phyloP scores from a whole-genome alignment of 345 rosid genomes.

The Lumnitzera racemosa region DNA sequence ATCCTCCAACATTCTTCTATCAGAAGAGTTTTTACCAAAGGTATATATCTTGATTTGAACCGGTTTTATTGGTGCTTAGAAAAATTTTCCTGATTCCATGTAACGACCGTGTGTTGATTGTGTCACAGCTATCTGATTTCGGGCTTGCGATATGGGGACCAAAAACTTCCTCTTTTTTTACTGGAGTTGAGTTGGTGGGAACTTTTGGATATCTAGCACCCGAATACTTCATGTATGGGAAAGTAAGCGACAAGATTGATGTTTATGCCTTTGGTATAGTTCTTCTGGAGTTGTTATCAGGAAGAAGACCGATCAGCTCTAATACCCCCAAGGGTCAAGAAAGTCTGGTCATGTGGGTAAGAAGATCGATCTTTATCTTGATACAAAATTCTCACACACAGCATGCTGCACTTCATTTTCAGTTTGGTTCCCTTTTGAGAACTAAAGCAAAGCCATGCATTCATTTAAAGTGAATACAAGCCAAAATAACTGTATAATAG shows the following conservation, averaged over 20 bases:
- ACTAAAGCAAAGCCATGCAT: no score
- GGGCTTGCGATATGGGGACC: constrained; percentile 92
- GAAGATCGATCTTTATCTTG: constrained; percentile 13
- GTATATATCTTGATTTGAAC: constrained; percentile 18
- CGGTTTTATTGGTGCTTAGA: not conserved
- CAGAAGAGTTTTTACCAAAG: constrained; percentile 67
- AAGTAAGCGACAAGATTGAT: constrained; percentile 85
- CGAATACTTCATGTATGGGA: constrained; percentile 94
- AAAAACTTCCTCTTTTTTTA: constrained; percentile 43
- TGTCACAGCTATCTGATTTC: constrained; percentile 71
- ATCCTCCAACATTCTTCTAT: constrained; percentile 83
- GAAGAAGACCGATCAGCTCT: constrained; percentile 64
- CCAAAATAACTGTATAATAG: no score
- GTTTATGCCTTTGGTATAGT: constrained; percentile 93
- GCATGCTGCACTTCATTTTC: not conserved
- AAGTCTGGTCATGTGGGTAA: constrained; percentile 95
- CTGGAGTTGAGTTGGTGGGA: constrained; percentile 64
- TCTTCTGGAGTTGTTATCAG: constrained; percentile 78
- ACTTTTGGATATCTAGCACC: constrained; percentile 99
- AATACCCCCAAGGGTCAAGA: constrained; percentile 53
- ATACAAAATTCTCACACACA: not conserved
- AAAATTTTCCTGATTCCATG: no score
- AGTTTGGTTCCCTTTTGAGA: no score
- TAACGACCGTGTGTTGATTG: constrained; percentile 5
- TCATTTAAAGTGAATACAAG: no score